Evolutionary conservation across 2,329 filamentous ascomycete species (phyloP).

Genomic region (Dendrostoma leiphaemia): DNA sequence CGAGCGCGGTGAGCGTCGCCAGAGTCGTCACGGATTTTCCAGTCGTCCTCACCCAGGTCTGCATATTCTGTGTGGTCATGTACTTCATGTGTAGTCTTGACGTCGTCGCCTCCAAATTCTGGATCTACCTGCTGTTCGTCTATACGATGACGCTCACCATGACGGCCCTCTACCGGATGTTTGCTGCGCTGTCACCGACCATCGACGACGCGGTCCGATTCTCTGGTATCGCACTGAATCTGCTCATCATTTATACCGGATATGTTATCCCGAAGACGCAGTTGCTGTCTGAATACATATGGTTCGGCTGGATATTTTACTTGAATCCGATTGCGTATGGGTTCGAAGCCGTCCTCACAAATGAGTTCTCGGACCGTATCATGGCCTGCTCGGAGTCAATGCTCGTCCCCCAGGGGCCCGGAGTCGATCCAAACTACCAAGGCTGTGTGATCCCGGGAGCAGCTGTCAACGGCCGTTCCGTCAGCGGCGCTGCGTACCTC

Average conservation of each 20-base stretch:
- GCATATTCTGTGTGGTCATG: constrained; percentile 68
- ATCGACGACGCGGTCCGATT: constrained; percentile 63
- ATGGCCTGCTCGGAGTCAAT: constrained; percentile 46
- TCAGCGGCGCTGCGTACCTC: constrained; percentile 45
- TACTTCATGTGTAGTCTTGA: constrained; percentile 78
- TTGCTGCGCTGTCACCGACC: constrained; percentile 57
- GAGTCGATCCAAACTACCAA: constrained; percentile 26
- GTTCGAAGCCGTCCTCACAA: constrained; percentile 59
- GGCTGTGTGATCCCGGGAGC: constrained; percentile 22
- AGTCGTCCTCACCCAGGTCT: constrained; percentile 60
- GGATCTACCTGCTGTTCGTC: constrained; percentile 62
- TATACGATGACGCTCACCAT: constrained; percentile 58
- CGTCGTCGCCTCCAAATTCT: constrained; percentile 64
- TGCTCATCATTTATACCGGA: constrained; percentile 66
- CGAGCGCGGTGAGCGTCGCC: constrained; percentile 55
- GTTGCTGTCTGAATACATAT: constrained; percentile 60
- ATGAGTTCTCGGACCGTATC: constrained; percentile 50
- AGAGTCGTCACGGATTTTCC: constrained; percentile 59
- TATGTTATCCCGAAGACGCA: constrained; percentile 59
- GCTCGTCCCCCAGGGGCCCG: constrained; percentile 46
- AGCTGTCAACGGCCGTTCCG: constrained; percentile 3
- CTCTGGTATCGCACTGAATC: constrained; percentile 53
- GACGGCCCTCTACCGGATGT: constrained; percentile 56
- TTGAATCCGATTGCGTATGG: constrained; percentile 52
- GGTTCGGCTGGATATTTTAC: constrained; percentile 67